phyloP scores from a whole-genome alignment of 139 green algal species.

The Nannochloris sp. region DNA sequence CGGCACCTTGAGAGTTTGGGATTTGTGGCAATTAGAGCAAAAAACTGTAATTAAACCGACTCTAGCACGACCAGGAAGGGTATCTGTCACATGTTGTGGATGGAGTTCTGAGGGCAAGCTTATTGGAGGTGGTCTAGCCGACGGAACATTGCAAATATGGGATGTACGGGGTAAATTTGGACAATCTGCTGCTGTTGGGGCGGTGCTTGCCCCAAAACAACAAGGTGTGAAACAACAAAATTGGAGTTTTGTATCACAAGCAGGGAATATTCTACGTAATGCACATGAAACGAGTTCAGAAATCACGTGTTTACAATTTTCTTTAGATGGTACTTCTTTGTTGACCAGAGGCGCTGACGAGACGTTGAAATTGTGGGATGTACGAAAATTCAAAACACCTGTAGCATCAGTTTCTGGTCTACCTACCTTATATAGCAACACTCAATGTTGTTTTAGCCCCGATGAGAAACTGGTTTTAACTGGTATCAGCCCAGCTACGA shows the following conservation, averaged over 20 bases:
- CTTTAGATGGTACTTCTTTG: slow-evolving; percentile 54
- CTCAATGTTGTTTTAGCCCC: slow-evolving; percentile 69
- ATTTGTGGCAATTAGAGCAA: slow-evolving; percentile 67
- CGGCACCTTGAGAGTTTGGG: slow-evolving; percentile 85
- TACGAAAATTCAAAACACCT: slow-evolving; percentile 70
- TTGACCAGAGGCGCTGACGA: slow-evolving; percentile 68
- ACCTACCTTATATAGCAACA: slow-evolving; percentile 43
- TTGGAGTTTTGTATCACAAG: slow-evolving; percentile 65
- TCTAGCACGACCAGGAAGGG: slow-evolving; percentile 53
- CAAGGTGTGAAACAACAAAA: slow-evolving; percentile 70
- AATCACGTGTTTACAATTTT: slow-evolving; percentile 75
- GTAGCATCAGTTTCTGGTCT: slow-evolving; percentile 53
- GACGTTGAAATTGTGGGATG: slow-evolving; percentile 80
- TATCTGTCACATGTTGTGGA: slow-evolving; percentile 62
- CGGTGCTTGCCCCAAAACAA: slow-evolving; percentile 49
- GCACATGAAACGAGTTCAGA: slow-evolving; percentile 54
- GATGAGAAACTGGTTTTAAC: slow-evolving; percentile 74
- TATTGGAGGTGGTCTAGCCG: slow-evolving; percentile 75
- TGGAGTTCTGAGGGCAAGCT: slow-evolving; percentile 67
- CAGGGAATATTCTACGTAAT: slow-evolving; percentile 32
- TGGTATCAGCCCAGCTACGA: slow-evolving; percentile 34
- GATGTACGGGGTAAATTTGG: slow-evolving; percentile 73
- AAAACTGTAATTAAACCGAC: slow-evolving; percentile 87
- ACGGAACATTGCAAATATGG: slow-evolving; percentile 88
- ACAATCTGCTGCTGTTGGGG: slow-evolving; percentile 54